Percentiles rank a stretch among this genome's conserved stretches.
These are phyloP conservation scores for Bonia amplexicaulis DNA, from an alignment of 176 grass and related monocot species.

Conservation along the genomic window DNA sequence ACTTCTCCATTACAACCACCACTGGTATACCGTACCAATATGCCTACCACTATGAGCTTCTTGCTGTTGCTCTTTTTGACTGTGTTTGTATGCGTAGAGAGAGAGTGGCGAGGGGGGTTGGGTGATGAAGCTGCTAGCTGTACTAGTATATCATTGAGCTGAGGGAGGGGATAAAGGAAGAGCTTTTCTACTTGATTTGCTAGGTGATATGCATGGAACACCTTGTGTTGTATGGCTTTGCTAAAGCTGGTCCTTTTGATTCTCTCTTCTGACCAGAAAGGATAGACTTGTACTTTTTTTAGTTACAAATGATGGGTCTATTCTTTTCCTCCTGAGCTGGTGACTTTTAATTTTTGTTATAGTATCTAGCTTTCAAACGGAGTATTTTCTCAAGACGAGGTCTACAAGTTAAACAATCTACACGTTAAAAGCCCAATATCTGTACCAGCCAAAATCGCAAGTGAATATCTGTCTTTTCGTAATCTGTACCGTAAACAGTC, in stretches of 20 bases:
- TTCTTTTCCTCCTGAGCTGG: too few relatives aligned
- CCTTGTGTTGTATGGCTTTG: not conserved
- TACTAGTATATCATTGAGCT: conserved; percentile 19
- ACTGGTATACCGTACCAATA: not conserved
- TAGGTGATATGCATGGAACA: not conserved
- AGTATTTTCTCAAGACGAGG: too few relatives aligned
- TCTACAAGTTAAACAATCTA: too few relatives aligned
- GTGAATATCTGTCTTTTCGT: too few relatives aligned
- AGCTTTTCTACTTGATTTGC: conserved; percentile 31
- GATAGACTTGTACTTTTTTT: not conserved
- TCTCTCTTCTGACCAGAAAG: conserved; percentile 22
- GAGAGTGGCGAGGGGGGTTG: not conserved
- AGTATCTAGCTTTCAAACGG: too few relatives aligned
- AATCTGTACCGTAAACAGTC: too few relatives aligned
- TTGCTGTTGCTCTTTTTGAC: not conserved
- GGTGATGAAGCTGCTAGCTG: not conserved
- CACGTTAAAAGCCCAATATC: too few relatives aligned
- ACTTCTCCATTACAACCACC: conserved; percentile 66
- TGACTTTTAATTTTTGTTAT: too few relatives aligned
- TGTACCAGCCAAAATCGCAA: too few relatives aligned
- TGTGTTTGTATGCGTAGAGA: not conserved
- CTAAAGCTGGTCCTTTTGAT: conserved; percentile 10
- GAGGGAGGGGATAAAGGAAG: not conserved
- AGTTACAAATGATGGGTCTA: not conserved
- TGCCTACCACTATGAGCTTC: not conserved